Evolutionary conservation across 495 filamentous ascomycete genomes (phyloP).

Genomic region (Parathielavia hyrcaniae): DNA sequence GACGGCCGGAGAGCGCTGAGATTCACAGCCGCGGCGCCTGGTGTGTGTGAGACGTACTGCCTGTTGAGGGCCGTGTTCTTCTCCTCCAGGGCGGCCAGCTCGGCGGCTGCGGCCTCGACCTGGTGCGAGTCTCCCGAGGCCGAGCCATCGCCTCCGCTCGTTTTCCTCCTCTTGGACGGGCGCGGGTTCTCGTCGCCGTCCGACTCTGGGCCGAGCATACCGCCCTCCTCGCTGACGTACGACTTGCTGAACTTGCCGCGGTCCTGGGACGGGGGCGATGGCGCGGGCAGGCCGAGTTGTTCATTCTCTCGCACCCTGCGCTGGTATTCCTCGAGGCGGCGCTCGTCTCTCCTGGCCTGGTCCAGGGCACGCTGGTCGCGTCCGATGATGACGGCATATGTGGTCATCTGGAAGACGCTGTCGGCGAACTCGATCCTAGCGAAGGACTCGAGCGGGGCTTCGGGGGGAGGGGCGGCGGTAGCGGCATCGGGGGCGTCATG

Average conservation of each 20-base stretch:
- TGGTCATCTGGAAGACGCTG: constrained; percentile 49
- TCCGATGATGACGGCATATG: constrained; percentile 47
- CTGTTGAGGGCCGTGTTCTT: constrained; percentile 36
- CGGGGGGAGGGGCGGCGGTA: constrained; percentile 24
- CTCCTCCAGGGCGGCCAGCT: constrained; percentile 20
- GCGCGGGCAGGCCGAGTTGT: constrained; percentile 37
- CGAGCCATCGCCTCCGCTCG: constrained; percentile 23
- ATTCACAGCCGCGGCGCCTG: constrained; percentile 46
- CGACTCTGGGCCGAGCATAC: constrained; percentile 48
- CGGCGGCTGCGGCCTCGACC: constrained; percentile 11
- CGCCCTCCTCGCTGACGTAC: constrained; percentile 48
- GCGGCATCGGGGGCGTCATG: constrained; percentile 14
- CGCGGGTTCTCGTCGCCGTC: constrained; percentile 40
- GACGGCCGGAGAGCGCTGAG: constrained; percentile 48
- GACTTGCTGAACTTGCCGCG: constrained; percentile 47
- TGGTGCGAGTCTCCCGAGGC: constrained; percentile 20
- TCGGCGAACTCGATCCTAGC: constrained; percentile 48
- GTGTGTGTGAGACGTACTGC: constrained; percentile 47
- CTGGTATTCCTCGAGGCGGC: constrained; percentile 35
- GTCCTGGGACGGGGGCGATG: constrained; percentile 35
- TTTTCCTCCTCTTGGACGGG: constrained; percentile 37
- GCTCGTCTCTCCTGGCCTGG: constrained; percentile 40
- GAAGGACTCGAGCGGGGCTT: constrained; percentile 44
- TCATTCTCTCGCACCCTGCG: constrained; percentile 35
- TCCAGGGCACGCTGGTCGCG: constrained; percentile 43